phyloP scores from a whole-genome alignment of 805 yeast genomes.

The Brettanomyces nanus region DNA sequence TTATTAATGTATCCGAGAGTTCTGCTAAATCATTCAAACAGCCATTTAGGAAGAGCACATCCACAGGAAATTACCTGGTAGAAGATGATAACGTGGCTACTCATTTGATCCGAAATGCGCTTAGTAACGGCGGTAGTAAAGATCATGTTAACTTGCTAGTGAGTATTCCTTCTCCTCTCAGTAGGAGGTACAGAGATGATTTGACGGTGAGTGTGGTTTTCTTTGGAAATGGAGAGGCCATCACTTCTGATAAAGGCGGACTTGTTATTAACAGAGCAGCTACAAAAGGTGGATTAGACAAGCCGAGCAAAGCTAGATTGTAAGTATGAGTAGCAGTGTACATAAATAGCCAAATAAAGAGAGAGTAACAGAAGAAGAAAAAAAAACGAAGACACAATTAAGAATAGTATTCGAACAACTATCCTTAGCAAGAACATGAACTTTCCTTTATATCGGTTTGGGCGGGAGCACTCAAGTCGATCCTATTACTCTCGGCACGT shows the following conservation, averaged over 20 bases:
- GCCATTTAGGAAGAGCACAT: constrained; percentile 51
- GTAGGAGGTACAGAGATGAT: constrained; percentile 91
- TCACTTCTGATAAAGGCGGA: constrained; percentile 37
- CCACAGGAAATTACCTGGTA: constrained; percentile 38
- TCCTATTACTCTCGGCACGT: constrained; percentile 17
- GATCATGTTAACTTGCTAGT: constrained; percentile 86
- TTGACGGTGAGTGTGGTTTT: constrained; percentile 93
- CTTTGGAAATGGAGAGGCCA: constrained; percentile 48
- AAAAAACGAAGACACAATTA: background rate
- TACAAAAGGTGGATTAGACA: constrained; percentile 44
- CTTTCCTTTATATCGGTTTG: constrained; percentile 12
- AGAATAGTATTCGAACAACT: no score
- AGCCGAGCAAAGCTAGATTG: constrained; percentile 38
- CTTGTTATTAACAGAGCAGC: constrained; percentile 50
- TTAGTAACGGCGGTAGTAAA: constrained; percentile 75
- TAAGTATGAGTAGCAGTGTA: constrained; percentile 13
- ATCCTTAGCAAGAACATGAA: constrained; percentile 27
- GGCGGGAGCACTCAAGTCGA: constrained; percentile 30
- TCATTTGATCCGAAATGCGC: constrained; percentile 87
- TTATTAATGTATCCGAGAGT: constrained; percentile 52
- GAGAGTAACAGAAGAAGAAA: background rate
- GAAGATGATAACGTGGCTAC: constrained; percentile 89
- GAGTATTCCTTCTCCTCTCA: constrained; percentile 84
- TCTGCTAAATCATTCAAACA: constrained; percentile 56
- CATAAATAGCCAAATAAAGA: background rate